These are phyloP conservation scores for Samsoniella hepiali DNA, from an alignment of 2,329 filamentous ascomycete genomes.

Conservation along the genomic window DNA sequence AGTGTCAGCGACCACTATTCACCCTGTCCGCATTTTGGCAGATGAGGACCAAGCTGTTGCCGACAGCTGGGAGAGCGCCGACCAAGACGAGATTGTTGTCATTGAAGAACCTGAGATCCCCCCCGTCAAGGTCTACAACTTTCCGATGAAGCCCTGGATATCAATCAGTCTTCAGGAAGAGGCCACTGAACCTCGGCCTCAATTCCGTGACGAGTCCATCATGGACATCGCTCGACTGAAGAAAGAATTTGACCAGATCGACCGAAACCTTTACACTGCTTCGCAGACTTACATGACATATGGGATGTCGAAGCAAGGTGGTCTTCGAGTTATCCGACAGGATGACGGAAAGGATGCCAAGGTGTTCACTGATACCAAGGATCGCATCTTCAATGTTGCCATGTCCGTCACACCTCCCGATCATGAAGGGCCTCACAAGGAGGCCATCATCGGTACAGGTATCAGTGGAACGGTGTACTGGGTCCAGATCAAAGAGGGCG, in stretches of 20 bases:
- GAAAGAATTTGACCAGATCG: conserved; percentile 97
- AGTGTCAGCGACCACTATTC: conserved; percentile 32
- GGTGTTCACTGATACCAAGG: conserved; percentile 85
- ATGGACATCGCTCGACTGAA: conserved; percentile 93
- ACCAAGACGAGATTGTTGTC: conserved; percentile 63
- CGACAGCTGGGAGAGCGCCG: conserved; percentile 91
- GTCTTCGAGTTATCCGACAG: conserved; percentile 89
- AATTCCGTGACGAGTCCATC: conserved; percentile 74
- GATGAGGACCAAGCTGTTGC: conserved; percentile 60
- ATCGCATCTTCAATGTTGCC: conserved; percentile 92
- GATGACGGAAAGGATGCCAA: conserved; percentile 89
- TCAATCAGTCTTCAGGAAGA: conserved; percentile 71
- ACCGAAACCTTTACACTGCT: conserved; percentile 86
- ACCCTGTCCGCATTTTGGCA: conserved; percentile 47
- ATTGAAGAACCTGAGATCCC: conserved; percentile 64
- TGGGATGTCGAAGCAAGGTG: conserved; percentile 87
- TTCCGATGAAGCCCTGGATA: conserved; percentile 95
- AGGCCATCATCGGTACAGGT: conserved; percentile 87
- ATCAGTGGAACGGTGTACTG: conserved; percentile 97
- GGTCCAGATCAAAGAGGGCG: conserved; percentile 72
- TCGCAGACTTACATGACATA: conserved; percentile 92
- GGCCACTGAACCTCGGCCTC: conserved; percentile 53
- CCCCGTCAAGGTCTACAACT: conserved; percentile 82
- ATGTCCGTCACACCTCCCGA: conserved; percentile 67
- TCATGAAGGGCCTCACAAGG: conserved; percentile 56